These are phyloP conservation scores for Morella rubra DNA, from an alignment of 306 rosid genomes.

Conservation along the genomic window DNA sequence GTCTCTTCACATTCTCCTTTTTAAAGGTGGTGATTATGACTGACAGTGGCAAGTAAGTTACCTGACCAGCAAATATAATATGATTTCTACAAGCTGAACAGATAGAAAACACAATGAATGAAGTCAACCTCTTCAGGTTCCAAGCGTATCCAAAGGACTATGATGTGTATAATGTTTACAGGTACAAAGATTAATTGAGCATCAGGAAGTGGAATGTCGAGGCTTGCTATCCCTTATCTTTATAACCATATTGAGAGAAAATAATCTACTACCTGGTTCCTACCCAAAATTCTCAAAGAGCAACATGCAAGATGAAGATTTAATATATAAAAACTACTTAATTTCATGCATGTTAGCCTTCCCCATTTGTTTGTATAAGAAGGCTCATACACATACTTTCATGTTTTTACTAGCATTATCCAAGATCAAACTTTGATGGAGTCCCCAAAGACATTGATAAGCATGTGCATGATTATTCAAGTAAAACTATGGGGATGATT, in stretches of 20 bases:
- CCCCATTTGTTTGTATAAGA: background rate
- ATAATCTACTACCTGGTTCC: background rate
- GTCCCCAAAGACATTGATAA: constrained; percentile 8
- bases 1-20: constrained; percentile 75
- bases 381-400: background rate
- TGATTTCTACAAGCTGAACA: constrained; percentile 14
- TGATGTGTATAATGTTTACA: background rate
- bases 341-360: background rate
- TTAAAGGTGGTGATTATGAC: constrained; percentile 77
- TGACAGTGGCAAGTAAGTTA: constrained; percentile 75
- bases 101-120: constrained; percentile 20
- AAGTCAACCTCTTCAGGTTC: background rate
- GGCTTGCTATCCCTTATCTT: background rate
- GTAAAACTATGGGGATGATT: constrained; percentile 29
- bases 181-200: background rate
- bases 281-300: background rate
- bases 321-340: too few species aligned
- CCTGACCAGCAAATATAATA: constrained; percentile 42
- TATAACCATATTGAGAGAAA: background rate
- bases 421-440: background rate
- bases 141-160: background rate
- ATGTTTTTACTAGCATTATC: background rate
- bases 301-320: background rate
- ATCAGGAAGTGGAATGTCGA: background rate
- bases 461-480: constrained; percentile 8